These are phyloP conservation scores for Arthrocladium fulminans DNA, from an alignment of 2,329 filamentous ascomycete genomes.

Conservation along the genomic window DNA sequence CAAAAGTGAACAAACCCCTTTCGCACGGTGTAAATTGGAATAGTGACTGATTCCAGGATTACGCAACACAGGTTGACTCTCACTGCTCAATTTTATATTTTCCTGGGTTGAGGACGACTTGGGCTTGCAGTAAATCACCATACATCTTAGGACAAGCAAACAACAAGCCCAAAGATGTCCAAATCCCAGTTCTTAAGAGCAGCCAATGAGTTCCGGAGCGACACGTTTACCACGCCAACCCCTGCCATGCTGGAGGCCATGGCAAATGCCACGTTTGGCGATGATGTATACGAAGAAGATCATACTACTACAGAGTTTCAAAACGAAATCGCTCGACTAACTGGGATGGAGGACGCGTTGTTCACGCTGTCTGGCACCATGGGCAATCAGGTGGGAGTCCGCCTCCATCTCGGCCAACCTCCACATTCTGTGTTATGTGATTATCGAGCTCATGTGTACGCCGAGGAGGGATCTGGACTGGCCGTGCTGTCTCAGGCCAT, in stretches of 20 bases:
- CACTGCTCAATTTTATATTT: too few species aligned
- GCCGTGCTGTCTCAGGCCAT: conserved; percentile 28
- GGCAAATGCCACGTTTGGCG: conserved; percentile 27
- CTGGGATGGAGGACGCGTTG: conserved; percentile 28
- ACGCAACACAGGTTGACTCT: too few species aligned
- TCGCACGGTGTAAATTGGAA: too few species aligned
- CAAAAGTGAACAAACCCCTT: too few species aligned
- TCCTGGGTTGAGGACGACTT: too few species aligned
- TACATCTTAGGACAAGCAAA: too few species aligned
- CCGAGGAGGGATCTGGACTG: conserved; percentile 26
- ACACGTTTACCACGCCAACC: too few species aligned
- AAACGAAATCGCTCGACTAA: conserved; percentile 25
- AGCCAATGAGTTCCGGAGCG: too few species aligned
- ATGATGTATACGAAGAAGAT: conserved; percentile 29
- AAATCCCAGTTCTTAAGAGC: too few species aligned
- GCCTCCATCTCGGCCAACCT: conserved; percentile 27
- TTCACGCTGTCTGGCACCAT: conserved; percentile 32
- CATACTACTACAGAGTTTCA: conserved; percentile 25
- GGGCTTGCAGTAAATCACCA: too few species aligned
- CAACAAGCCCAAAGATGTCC: too few species aligned
- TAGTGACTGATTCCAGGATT: too few species aligned
- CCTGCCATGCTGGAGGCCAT: conserved; percentile 26
- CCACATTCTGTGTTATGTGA: conserved; percentile 30
- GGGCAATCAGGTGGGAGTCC: conserved; percentile 33
- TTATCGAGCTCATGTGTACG: conserved; percentile 29